Percentiles rank a stretch among this genome's conserved stretches.
These are phyloP conservation scores for Hyaloperonospora brassicae DNA, from an alignment of 352 stramenopile genomes.

Conservation along the genomic window DNA sequence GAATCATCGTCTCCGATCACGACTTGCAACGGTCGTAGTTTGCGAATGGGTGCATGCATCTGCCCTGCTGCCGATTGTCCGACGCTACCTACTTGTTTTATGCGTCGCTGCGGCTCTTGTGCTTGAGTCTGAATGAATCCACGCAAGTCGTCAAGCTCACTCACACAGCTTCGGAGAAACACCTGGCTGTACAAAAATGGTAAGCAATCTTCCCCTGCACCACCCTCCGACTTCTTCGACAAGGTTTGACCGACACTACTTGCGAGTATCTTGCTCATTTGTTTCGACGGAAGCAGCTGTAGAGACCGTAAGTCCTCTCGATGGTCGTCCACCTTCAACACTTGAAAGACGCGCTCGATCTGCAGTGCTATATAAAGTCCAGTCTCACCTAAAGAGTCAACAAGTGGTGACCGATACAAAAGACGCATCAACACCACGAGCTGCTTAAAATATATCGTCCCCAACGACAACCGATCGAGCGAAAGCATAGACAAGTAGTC, in stretches of 20 bases:
- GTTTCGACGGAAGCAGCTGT: slow-evolving; percentile 13
- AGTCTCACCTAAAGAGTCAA: slow-evolving; percentile 43
- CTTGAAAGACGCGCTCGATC: slow-evolving; percentile 49
- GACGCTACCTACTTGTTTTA: slow-evolving; percentile 12
- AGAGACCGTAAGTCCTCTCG: slow-evolving; percentile 8
- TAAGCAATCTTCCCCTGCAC: slow-evolving; percentile 29
- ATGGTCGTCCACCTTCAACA: slow-evolving; percentile 28
- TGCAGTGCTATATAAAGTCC: slow-evolving; percentile 50
- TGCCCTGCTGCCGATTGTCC: slow-evolving; percentile 4
- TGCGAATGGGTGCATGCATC: slow-evolving; percentile 34
- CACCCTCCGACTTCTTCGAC: slow-evolving; percentile 4
- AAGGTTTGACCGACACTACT: slow-evolving; percentile 1
- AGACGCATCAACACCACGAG: slow-evolving; percentile 34
- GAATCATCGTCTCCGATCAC: slow-evolving; percentile 24
- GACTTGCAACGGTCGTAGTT: slow-evolving; percentile 55
- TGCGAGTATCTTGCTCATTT: slow-evolving; percentile 14
- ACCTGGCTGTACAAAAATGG: slow-evolving; percentile 62
- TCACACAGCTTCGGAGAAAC: slow-evolving; percentile 58
- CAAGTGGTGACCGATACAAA: slow-evolving; percentile 37
- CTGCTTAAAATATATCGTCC: slow-evolving; percentile 45
- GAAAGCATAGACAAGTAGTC: slow-evolving; percentile 61
- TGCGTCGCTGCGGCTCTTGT: slow-evolving; percentile 21
- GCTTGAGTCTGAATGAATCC: slow-evolving; percentile 47
- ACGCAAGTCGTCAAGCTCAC: slow-evolving; percentile 48
- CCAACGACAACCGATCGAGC: slow-evolving; percentile 38